A percentile compares a stretch with the other conserved stretches of the same genome.
These are phyloP conservation scores for Zygosaccharomyces rouxii DNA, from an alignment of 805 yeast genomes.

Conservation along the genomic window DNA sequence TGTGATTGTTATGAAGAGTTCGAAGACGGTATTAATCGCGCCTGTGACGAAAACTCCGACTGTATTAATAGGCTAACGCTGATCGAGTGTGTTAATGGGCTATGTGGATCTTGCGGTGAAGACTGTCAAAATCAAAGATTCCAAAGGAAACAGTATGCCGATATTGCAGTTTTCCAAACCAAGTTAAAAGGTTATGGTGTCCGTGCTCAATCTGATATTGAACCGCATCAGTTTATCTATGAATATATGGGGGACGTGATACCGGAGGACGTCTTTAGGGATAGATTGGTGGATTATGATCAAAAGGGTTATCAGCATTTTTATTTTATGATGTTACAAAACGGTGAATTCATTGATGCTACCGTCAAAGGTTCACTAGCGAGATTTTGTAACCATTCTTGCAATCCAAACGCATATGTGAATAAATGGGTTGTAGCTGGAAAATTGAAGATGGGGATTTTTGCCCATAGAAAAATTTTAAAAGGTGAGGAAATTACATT, in stretches of 20 bases:
- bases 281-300: conserved; percentile 72
- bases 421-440: conserved; percentile 97
- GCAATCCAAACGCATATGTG: conserved; percentile 90
- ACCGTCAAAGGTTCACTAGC: conserved; percentile 85
- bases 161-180: conserved; percentile 77
- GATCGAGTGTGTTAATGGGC: conserved; percentile 78
- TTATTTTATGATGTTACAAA: conserved; percentile 93
- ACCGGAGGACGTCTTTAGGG: conserved; percentile 69
- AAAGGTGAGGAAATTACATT: conserved; percentile 84
- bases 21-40: conserved; percentile 45
- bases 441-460: conserved; percentile 89
- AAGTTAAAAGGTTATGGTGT: conserved; percentile 87
- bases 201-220: conserved; percentile 57
- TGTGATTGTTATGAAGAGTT: conserved; percentile 75
- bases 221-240: conserved; percentile 68
- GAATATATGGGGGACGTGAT: conserved; percentile 95
- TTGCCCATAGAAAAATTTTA: conserved; percentile 67
- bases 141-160: conserved; percentile 69
- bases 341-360: conserved; percentile 92
- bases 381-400: conserved; percentile 90
- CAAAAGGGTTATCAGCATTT: conserved; percentile 68
- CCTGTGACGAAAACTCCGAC: conserved; percentile 82
- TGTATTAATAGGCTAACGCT: conserved; percentile 91
- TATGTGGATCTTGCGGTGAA: conserved; percentile 63
- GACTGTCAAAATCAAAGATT: conserved; percentile 85